Base-by-base conservation (phyloP, 1,284 basidiomycete genomes). In the Sporisorium iseilematis-ciliati region DNA sequence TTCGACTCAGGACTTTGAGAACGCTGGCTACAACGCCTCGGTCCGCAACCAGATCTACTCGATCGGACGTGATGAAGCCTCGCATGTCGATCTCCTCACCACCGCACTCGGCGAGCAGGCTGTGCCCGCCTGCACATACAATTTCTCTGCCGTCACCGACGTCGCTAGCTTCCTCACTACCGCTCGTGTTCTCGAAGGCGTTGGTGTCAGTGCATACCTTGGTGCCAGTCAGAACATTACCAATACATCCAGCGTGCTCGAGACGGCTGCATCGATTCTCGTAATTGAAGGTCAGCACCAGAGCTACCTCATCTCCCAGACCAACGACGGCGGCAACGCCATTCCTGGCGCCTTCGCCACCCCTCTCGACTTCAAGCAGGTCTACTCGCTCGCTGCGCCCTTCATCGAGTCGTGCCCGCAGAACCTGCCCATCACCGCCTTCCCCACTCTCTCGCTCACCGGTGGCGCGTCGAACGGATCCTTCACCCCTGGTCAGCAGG, bases 211-310 rank as follows among this genome's bases (percentile, higher is more conserved):
- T 0, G 69, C 68, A 7, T 72, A 77, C 56, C 26, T 78, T 4
- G 71, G 75, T 3, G 75, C 72, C 4, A 57, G 75, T 16, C 49
- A 74, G 55, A 77, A 77, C 62, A 71, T 82, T 46, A 66, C 69
- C 14, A 65, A 70, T 25, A 38, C 43, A n/a, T 57, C 52, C 0
- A 69, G 65, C 49, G 59, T 81, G 41, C n/a, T n/a, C n/a, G 67
- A 74, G 23, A 55, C 66, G 2, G 81, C 81, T 3, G 83, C 64
- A 11, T 61, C 64, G 16, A 78, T 88, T 20, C 84, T 90, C 1
- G 84, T 87, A 2, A 88, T 87, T 25, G 88, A 87, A 35, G 85
- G 88, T 0, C 87, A 89, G 40, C 87, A 90, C n/a, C 88, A 88
- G 4, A 65, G 68, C 3, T 83, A 86, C 31, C 67, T 89, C 25